Conservation (phyloP, 2,329 filamentous ascomycete species). For the Aureobasidium sp. region DNA sequence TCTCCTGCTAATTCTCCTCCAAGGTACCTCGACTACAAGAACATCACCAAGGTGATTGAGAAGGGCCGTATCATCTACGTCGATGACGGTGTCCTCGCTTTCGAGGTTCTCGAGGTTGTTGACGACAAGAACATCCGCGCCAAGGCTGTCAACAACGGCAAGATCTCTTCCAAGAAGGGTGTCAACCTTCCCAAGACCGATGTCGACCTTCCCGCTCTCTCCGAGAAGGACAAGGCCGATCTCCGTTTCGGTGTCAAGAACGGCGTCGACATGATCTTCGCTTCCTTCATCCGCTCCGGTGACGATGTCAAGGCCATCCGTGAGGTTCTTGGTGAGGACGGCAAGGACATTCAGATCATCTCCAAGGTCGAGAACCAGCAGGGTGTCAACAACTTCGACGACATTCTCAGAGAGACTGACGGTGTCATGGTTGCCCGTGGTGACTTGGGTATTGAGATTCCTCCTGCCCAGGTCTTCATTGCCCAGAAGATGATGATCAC, state of each 20-base stretch:
- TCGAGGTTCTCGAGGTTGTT: conserved; percentile 80
- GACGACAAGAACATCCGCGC: conserved; percentile 84
- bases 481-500: conserved; percentile 99
- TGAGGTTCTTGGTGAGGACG: conserved; percentile 78
- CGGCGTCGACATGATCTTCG: conserved; percentile 97
- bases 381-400: conserved; percentile 98
- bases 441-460: conserved; percentile 97
- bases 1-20: background rate
- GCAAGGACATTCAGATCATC: conserved; percentile 97
- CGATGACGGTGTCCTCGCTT: conserved; percentile 94
- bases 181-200: conserved; percentile 99
- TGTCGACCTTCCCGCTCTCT: conserved; percentile 92
- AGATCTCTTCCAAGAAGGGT: conserved; percentile 98
- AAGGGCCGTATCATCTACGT: conserved; percentile 92
- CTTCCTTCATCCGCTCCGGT: conserved; percentile 92
- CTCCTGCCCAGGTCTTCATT: conserved; percentile 95
- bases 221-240: conserved; percentile 96
- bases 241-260: conserved; percentile 96
- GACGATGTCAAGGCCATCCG: conserved; percentile 92
- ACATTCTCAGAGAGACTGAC: conserved; percentile 92
- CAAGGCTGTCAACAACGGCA: conserved; percentile 91
- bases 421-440: conserved; percentile 99
- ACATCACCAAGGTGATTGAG: conserved; percentile 97
- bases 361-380: conserved; percentile 99
- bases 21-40: conserved; percentile 98